Conservation (phyloP, 768 basidiomycete species). For the Naganishia onofrii region DNA sequence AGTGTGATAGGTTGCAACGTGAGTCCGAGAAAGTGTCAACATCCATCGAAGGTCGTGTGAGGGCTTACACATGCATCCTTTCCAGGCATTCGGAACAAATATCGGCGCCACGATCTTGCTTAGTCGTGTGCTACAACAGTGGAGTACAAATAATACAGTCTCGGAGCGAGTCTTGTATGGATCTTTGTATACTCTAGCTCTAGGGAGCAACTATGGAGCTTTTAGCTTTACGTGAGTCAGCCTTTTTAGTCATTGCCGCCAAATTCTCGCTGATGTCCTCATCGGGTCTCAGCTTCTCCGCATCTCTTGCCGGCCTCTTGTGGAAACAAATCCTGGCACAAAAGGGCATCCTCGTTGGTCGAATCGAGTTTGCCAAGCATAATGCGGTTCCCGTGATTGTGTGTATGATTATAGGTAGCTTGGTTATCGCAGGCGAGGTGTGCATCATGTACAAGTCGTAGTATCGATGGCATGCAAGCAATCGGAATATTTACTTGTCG, state of each 20-base stretch:
- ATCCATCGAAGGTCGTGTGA: too few relatives aligned
- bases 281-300: slow-evolving; percentile 59
- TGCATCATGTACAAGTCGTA: slow-evolving; percentile 47
- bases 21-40: slow-evolving; percentile 36
- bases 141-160: slow-evolving; percentile 29
- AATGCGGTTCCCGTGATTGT: slow-evolving; percentile 66
- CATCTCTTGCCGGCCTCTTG: slow-evolving; percentile 80
- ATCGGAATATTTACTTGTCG: too few relatives aligned
- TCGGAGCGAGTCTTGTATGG: slow-evolving; percentile 54
- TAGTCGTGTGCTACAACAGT: slow-evolving; percentile 58
- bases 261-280: not conserved
- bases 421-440: slow-evolving; percentile 73
- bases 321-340: slow-evolving; percentile 73
- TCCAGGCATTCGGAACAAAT: slow-evolving; percentile 71
- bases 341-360: slow-evolving; percentile 66
- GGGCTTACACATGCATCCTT: not conserved
- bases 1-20: slow-evolving; percentile 73
- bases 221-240: slow-evolving; percentile 67
- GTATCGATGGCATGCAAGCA: too few relatives aligned
- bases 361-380: slow-evolving; percentile 67
- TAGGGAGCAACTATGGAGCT: slow-evolving; percentile 86
- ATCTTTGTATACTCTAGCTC: slow-evolving; percentile 64
- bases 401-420: slow-evolving; percentile 67
- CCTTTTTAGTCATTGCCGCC: not conserved
- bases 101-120: slow-evolving; percentile 88